phyloP scores from a whole-genome alignment of 2,329 filamentous ascomycete genomes.

The Penicillium sp. region DNA sequence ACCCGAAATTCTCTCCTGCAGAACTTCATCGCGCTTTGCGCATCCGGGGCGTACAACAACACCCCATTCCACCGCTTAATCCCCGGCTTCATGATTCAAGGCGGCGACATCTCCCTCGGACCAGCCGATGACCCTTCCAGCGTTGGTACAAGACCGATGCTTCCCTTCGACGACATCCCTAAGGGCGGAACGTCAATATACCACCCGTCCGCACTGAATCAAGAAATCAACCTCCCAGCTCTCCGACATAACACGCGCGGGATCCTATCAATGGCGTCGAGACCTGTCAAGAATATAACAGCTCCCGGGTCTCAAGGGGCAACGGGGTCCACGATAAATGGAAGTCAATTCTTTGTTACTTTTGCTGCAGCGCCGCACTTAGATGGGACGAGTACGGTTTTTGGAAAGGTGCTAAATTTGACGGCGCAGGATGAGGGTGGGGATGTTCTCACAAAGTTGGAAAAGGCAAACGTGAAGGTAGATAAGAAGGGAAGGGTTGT shows the following conservation, averaged over 20 bases:
- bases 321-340: slow-evolving; percentile 52
- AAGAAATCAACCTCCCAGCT: slow-evolving; percentile 64
- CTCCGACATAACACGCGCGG: slow-evolving; percentile 62
- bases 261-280: slow-evolving; percentile 64
- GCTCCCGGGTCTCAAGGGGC: slow-evolving; percentile 53
- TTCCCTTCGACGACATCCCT: slow-evolving; percentile 53
- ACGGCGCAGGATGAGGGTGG: slow-evolving; percentile 50
- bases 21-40: slow-evolving; percentile 71
- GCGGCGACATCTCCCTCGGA: slow-evolving; percentile 57
- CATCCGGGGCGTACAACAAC: slow-evolving; percentile 63
- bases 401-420: slow-evolving; percentile 62
- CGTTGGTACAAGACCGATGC: slow-evolving; percentile 45
- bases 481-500: slow-evolving; percentile 66
- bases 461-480: slow-evolving; percentile 63
- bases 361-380: slow-evolving; percentile 66
- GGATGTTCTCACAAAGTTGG: slow-evolving; percentile 55
- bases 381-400: slow-evolving; percentile 70
- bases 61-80: slow-evolving; percentile 69
- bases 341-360: slow-evolving; percentile 68
- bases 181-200: slow-evolving; percentile 64
- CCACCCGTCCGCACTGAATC: slow-evolving; percentile 58
- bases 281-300: slow-evolving; percentile 48
- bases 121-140: slow-evolving; percentile 47
- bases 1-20: slow-evolving; percentile 28
- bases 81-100: slow-evolving; percentile 68